Evolutionary conservation across 2,329 filamentous ascomycete species (phyloP).

Genomic region (Intubia oerlemansii): DNA sequence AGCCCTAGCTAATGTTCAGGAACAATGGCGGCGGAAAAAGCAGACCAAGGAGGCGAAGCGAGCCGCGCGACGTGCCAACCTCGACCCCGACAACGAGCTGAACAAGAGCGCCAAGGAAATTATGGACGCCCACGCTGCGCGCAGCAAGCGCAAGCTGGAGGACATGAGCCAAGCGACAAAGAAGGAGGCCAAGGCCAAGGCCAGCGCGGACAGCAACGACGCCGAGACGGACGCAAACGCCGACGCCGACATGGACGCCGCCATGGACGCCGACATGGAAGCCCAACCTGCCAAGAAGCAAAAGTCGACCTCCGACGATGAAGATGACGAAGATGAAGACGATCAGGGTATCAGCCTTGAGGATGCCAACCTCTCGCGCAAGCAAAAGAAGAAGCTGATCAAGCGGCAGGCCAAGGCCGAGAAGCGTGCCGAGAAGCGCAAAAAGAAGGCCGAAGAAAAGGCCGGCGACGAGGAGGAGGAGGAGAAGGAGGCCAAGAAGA

Average conservation of each 20-base stretch:
- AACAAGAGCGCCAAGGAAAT: constrained; percentile 79
- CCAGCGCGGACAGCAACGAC: too few relatives aligned
- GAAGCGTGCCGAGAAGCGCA: constrained; percentile 25
- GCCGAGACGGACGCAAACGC: too few relatives aligned
- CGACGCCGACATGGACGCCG: too few relatives aligned
- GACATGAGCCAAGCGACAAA: constrained; percentile 23
- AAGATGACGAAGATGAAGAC: constrained; percentile 4
- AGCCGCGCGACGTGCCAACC: constrained; percentile 35
- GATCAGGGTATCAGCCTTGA: constrained; percentile 7
- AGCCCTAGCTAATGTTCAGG: constrained; percentile 23
- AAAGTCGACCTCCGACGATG: constrained; percentile 11
- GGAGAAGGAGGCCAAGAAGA: not conserved
- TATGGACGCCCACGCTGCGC: constrained; percentile 51
- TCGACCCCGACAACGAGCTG: constrained; percentile 67
- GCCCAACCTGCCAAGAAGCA: constrained; percentile 37
- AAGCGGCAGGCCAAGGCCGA: constrained; percentile 31
- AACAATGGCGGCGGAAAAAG: constrained; percentile 90
- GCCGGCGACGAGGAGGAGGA: not conserved
- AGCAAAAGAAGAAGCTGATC: constrained; percentile 24
- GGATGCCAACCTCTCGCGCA: constrained; percentile 15
- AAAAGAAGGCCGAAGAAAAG: constrained; percentile 15
- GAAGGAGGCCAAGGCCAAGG: constrained; percentile 12
- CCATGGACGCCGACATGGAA: constrained; percentile 18
- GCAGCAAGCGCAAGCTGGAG: constrained; percentile 62
- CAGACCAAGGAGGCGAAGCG: constrained; percentile 82